These are phyloP conservation scores for Atalantia buxifolia DNA, from an alignment of 345 rosid genomes.

Conservation along the genomic window DNA sequence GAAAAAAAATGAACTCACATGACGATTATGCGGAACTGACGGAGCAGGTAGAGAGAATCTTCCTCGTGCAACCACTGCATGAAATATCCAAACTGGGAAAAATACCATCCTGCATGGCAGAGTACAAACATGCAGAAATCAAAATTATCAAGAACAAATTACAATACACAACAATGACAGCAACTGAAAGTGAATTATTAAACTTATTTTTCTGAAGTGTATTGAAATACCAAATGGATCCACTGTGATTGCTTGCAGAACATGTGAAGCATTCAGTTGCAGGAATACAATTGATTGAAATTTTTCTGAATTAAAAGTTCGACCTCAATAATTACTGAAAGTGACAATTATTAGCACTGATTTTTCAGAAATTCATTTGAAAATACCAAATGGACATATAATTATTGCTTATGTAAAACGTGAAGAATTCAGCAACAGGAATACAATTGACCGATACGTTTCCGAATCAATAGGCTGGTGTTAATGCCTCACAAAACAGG, in stretches of 20 bases:
- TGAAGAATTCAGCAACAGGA: not conserved
- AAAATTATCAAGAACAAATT: not conserved
- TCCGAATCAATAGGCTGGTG: no score
- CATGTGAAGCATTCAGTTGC: no score
- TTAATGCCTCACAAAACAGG: no score
- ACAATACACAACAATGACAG: not conserved
- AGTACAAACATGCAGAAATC: slow-evolving; percentile 8
- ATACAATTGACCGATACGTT: no score
- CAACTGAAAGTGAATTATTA: no score
- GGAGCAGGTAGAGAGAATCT: slow-evolving; percentile 99
- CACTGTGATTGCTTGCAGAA: no score
- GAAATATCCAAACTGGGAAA: slow-evolving; percentile 89
- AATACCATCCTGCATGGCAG: slow-evolving; percentile 62
- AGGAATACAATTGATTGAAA: no score
- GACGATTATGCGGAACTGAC: slow-evolving; percentile 81
- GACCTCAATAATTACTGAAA: not conserved
- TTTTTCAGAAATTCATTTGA: not conserved
- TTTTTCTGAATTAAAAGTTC: no score
- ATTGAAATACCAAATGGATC: no score
- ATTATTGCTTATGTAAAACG: not conserved
- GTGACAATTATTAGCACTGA: not conserved
- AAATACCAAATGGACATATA: not conserved
- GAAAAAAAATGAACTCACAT: slow-evolving; percentile 43
- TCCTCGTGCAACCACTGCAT: slow-evolving; percentile 91
- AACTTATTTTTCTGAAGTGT: no score